Conservation (phyloP, 2,329 filamentous ascomycete genomes). For the Colletotrichum gigasporum region DNA sequence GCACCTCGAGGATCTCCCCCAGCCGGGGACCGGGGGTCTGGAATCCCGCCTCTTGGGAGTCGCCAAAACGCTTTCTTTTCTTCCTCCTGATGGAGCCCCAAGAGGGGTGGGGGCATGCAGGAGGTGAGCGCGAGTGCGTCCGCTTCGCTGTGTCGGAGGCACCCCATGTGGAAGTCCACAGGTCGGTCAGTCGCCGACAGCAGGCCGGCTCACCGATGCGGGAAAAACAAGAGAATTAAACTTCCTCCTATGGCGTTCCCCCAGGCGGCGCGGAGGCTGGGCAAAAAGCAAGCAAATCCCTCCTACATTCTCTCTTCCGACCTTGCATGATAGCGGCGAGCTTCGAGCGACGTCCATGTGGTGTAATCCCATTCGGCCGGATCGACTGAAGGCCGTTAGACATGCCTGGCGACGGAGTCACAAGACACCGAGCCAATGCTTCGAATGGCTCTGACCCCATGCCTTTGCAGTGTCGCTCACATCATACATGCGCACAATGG, state of each 20-base stretch:
- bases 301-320: neutral
- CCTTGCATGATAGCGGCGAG: neutral
- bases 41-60: conserved; percentile 1
- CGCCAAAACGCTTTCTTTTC: neutral
- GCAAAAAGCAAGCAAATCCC: conserved; percentile 4
- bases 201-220: conserved; percentile 18
- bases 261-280: neutral
- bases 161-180: conserved; percentile 9
- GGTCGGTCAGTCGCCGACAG: conserved; percentile 17
- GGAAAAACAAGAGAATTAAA: conserved; percentile 9
- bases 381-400: conserved; percentile 1
- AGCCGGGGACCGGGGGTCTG: conserved; percentile 17
- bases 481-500: neutral
- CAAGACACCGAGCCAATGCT: conserved; percentile 11
- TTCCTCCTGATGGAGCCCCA: neutral
- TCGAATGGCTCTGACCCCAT: neutral
- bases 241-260: conserved; percentile 9
- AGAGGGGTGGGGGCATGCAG: conserved; percentile 7
- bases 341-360: conserved; percentile 28
- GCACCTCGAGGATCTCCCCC: neutral
- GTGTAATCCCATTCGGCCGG: conserved; percentile 30
- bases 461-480: neutral
- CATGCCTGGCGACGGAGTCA: conserved; percentile 13
- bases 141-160: conserved; percentile 16
- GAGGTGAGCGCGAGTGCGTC: conserved; percentile 6